phyloP scores from a whole-genome alignment of 306 rosid genomes.

The Vigna radiata region DNA sequence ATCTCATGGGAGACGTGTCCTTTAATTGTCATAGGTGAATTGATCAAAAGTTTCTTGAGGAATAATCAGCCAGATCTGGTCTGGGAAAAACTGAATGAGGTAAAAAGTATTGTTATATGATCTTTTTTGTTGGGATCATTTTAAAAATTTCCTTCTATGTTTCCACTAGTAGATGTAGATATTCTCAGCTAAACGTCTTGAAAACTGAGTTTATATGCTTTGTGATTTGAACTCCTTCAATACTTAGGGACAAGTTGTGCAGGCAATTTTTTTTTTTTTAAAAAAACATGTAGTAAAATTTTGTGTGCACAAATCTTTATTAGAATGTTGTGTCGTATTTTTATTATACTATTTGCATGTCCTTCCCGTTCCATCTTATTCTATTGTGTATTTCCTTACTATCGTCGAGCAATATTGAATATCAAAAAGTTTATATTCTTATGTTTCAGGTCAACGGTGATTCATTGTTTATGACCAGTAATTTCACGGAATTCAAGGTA shows the following conservation, averaged over 20 bases:
- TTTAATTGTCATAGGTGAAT: slow-evolving; percentile 72
- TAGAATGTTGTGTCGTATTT: background rate
- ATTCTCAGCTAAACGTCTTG: slow-evolving; percentile 29
- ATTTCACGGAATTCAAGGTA: slow-evolving; percentile 86
- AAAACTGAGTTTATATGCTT: background rate
- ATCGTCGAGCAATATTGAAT: slow-evolving; percentile 20
- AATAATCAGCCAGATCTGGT: slow-evolving; percentile 96
- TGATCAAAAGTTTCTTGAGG: slow-evolving; percentile 82
- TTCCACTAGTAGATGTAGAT: slow-evolving; percentile 31
- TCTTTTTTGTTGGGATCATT: slow-evolving; percentile 16
- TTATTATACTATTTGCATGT: background rate
- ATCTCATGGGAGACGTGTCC: slow-evolving; percentile 33
- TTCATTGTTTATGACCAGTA: slow-evolving; percentile 89
- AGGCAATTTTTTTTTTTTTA: too few relatives aligned
- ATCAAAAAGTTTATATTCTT: slow-evolving; percentile 21
- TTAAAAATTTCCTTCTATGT: background rate
- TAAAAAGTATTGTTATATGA: slow-evolving; percentile 42
- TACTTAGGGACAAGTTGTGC: background rate
- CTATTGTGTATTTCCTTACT: background rate
- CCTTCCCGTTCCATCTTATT: background rate
- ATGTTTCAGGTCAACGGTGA: slow-evolving; percentile 91
- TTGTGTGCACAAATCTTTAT: slow-evolving; percentile 5
- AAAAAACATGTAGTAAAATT: slow-evolving; percentile 13
- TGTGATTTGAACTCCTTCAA: slow-evolving; percentile 33
- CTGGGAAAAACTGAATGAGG: slow-evolving; percentile 99